Evolutionary conservation across 768 basidiomycete species (phyloP).

Genomic region (Tylopilus cervinicoccineus): DNA sequence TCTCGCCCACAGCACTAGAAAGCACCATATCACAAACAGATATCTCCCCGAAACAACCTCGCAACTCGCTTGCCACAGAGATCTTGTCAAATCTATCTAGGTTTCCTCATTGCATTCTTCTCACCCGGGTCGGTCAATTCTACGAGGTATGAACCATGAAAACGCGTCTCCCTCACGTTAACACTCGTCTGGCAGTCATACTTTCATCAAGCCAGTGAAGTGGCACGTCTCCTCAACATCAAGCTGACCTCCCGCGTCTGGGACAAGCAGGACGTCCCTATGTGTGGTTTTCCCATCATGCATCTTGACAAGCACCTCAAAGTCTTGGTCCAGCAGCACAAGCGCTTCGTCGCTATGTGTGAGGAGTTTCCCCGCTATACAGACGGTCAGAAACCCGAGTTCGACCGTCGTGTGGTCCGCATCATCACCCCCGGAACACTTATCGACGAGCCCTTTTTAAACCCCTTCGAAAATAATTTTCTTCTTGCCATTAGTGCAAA

Average conservation of each 20-base stretch:
- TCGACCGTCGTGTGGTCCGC: conserved; percentile 79
- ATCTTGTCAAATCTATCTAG: conserved; percentile 66
- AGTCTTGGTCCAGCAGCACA: conserved; percentile 75
- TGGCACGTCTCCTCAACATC: conserved; percentile 74
- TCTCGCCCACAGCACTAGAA: neutral
- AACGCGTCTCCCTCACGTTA: neutral
- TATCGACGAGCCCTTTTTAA: conserved; percentile 86
- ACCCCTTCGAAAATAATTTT: conserved; percentile 86
- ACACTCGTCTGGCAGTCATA: conserved; percentile 61
- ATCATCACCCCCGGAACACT: conserved; percentile 93
- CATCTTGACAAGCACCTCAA: conserved; percentile 88
- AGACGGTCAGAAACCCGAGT: conserved; percentile 51
- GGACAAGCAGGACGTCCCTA: conserved; percentile 64
- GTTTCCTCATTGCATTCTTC: conserved; percentile 85
- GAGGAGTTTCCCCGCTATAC: conserved; percentile 74
- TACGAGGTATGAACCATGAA: conserved; percentile 65
- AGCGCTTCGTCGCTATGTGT: conserved; percentile 87
- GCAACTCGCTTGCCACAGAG: conserved; percentile 58
- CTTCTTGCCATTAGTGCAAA: conserved; percentile 59
- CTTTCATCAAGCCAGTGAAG: conserved; percentile 83
- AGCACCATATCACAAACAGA: neutral
- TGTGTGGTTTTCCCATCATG: conserved; percentile 88
- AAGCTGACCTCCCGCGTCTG: conserved; percentile 77
- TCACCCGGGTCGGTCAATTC: conserved; percentile 92
- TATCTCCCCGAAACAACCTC: conserved; percentile 25